Conservation (phyloP, 2,329 filamentous ascomycete genomes). For the Calonectria pseudoturangicola region DNA sequence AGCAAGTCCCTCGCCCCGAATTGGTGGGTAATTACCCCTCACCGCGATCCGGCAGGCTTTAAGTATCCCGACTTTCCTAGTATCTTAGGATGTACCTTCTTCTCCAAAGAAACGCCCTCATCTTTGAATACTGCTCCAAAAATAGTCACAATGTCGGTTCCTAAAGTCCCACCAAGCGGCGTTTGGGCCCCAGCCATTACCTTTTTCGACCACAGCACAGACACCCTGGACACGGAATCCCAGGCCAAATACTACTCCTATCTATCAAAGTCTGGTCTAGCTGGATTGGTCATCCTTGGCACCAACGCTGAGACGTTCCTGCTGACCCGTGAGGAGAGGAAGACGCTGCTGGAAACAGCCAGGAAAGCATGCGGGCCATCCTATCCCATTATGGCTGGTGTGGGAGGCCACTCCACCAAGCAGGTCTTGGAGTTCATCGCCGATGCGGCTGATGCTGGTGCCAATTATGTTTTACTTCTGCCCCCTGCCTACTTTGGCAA, state of each 20-base stretch:
- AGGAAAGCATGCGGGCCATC: slow-evolving; percentile 87
- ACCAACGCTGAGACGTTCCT: slow-evolving; percentile 75
- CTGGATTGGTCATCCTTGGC: slow-evolving; percentile 72
- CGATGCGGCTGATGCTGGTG: slow-evolving; percentile 77
- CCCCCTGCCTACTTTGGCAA: slow-evolving; percentile 80
- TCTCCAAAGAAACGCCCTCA: slow-evolving; percentile 2
- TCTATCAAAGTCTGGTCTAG: slow-evolving; percentile 68
- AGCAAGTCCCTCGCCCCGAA: not conserved
- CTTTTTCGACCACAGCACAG: slow-evolving; percentile 70
- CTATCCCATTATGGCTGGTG: slow-evolving; percentile 87
- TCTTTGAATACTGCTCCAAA: not conserved
- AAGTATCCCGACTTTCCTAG: slow-evolving; percentile 44
- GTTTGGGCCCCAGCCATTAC: slow-evolving; percentile 73
- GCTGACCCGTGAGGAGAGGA: slow-evolving; percentile 74
- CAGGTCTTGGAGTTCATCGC: slow-evolving; percentile 76
- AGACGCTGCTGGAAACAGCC: slow-evolving; percentile 73
- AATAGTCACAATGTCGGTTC: slow-evolving; percentile 40
- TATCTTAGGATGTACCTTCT: not conserved
- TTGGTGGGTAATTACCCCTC: slow-evolving; percentile 6
- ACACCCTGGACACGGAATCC: slow-evolving; percentile 67
- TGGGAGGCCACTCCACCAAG: slow-evolving; percentile 77
- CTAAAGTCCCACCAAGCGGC: slow-evolving; percentile 55
- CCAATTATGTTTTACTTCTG: slow-evolving; percentile 77
- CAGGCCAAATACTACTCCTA: slow-evolving; percentile 72
- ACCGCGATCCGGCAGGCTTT: slow-evolving; percentile 28